These are phyloP conservation scores for Zygnema cylindricum DNA, from an alignment of 139 green algal genomes.

Conservation along the genomic window DNA sequence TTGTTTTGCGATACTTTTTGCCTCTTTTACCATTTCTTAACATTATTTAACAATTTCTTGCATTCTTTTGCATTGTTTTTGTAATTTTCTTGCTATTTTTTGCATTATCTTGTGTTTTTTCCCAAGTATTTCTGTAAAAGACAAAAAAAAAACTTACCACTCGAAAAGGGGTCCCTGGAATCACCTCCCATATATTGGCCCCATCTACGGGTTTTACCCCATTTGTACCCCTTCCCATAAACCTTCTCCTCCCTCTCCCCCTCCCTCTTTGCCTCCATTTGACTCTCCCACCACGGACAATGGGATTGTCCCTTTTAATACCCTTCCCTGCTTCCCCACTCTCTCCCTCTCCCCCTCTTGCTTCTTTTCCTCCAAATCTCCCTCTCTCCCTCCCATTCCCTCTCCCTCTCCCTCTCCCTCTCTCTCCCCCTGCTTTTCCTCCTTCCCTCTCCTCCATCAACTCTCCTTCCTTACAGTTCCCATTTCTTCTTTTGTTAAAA, in stretches of 20 bases:
- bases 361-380: background rate
- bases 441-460: background rate
- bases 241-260: background rate
- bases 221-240: background rate
- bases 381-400: background rate
- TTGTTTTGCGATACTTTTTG: too few relatives aligned
- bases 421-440: background rate
- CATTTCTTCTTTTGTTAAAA: background rate
- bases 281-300: background rate
- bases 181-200: slow-evolving; percentile 14
- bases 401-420: background rate
- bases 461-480: background rate
- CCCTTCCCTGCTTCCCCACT: background rate
- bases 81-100: too few relatives aligned
- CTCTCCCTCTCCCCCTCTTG: background rate
- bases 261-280: slow-evolving; percentile 5
- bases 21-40: too few relatives aligned
- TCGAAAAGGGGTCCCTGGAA: slow-evolving; percentile 20
- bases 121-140: slow-evolving; percentile 7
- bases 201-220: background rate
- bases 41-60: too few relatives aligned
- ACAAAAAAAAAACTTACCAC: slow-evolving; percentile 35
- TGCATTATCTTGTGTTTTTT: too few relatives aligned
- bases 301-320: background rate
- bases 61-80: too few relatives aligned